Evolutionary conservation across 192 early-diverging fungal species (phyloP).

Genomic region (Jimgerdemannia flammicorona): DNA sequence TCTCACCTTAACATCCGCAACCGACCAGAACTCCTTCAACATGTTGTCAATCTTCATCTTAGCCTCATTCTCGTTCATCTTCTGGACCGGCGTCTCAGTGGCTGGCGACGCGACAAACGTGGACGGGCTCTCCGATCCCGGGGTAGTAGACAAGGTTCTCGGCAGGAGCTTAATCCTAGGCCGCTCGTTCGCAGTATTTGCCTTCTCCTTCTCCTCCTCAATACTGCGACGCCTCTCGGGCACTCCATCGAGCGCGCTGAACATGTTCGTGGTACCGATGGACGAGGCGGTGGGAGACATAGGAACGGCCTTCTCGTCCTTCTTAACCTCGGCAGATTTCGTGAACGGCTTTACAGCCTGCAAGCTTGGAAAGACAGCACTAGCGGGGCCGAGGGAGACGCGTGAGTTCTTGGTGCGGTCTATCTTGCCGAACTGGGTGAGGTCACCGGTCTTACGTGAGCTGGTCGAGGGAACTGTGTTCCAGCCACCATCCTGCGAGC

Average conservation of each 20-base stretch:
- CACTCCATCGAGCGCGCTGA: neutral
- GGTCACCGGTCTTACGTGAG: constrained; percentile 56
- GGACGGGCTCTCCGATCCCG: neutral
- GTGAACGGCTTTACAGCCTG: neutral
- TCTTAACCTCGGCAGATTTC: neutral
- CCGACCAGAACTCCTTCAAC: constrained; percentile 1
- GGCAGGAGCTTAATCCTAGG: neutral
- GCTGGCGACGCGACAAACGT: neutral
- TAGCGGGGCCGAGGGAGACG: neutral
- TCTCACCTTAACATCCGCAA: neutral
- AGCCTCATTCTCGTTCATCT: neutral
- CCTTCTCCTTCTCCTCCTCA: neutral
- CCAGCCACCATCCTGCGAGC: constrained; percentile 54
- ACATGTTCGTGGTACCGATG: constrained; percentile 6
- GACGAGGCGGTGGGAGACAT: neutral
- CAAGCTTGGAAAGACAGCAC: constrained; percentile 24
- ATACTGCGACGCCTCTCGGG: too few relatives aligned
- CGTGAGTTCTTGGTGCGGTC: constrained; percentile 43
- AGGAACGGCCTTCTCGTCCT: neutral
- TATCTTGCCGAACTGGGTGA: constrained; percentile 68
- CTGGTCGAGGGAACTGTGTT: constrained; percentile 50
- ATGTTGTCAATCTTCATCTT: neutral
- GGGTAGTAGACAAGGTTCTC: neutral
- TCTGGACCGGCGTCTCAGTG: neutral
- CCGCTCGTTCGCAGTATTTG: neutral